phyloP scores from a whole-genome alignment of 2,329 filamentous ascomycete species.

The Arthrobotrys entomopaga region DNA sequence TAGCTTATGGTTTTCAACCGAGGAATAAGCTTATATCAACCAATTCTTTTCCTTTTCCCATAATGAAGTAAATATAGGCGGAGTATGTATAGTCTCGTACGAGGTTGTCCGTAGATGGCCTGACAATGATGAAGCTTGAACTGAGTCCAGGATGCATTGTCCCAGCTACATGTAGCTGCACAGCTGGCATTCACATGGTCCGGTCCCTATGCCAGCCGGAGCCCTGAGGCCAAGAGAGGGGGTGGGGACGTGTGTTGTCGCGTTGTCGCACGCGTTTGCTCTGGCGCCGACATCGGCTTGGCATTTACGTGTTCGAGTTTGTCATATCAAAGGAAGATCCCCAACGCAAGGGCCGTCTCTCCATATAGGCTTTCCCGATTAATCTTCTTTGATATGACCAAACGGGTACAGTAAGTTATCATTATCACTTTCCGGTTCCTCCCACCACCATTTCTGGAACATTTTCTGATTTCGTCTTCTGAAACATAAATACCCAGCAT shows the following conservation, averaged over 20 bases:
- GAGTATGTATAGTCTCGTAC: too few relatives aligned
- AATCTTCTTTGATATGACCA: slow-evolving; percentile 9
- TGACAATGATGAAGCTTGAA: not conserved
- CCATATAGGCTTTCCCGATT: slow-evolving; percentile 22
- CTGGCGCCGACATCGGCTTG: slow-evolving; percentile 31
- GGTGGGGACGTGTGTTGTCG: slow-evolving; percentile 12
- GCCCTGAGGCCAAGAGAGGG: not conserved
- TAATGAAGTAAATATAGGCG: too few relatives aligned
- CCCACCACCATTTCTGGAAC: not conserved
- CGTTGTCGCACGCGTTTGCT: slow-evolving; percentile 38
- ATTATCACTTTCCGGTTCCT: slow-evolving; percentile 11
- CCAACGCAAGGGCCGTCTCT: not conserved
- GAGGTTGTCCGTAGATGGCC: too few relatives aligned
- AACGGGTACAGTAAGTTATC: not conserved
- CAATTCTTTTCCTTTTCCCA: too few relatives aligned
- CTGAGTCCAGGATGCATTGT: too few relatives aligned
- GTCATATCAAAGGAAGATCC: slow-evolving; percentile 32
- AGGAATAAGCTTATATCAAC: not conserved
- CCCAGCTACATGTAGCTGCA: too few relatives aligned
- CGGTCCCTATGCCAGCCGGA: too few relatives aligned
- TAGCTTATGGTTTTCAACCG: not conserved
- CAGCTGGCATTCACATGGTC: too few relatives aligned
- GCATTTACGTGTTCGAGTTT: slow-evolving; percentile 49
- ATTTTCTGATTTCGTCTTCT: slow-evolving; percentile 23
- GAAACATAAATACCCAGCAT: slow-evolving; percentile 28